phyloP scores from a whole-genome alignment of 2,329 filamentous ascomycete genomes.

The Aspergillus vadensis region DNA sequence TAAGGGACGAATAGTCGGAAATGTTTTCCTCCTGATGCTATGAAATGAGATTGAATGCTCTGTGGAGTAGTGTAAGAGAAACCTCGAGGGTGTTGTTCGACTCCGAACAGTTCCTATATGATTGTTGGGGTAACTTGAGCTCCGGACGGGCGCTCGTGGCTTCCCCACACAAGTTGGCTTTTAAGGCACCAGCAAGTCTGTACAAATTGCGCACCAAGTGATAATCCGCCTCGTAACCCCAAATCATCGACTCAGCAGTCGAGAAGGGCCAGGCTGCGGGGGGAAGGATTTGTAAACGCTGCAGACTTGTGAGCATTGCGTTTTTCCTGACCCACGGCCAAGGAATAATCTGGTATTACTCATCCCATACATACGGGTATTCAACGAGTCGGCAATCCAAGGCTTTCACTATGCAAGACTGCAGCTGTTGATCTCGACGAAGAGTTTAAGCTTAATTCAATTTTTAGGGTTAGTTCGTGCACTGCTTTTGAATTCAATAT shows the following conservation, averaged over 20 bases:
- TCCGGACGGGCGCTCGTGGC: slow-evolving; percentile 3
- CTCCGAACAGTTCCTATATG: background rate
- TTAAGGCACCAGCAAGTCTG: background rate
- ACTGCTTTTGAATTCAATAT: background rate
- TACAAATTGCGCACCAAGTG: background rate
- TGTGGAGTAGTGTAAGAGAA: background rate
- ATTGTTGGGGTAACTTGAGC: slow-evolving; percentile 2
- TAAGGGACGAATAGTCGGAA: background rate
- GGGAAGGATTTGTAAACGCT: background rate
- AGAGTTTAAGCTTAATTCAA: background rate
- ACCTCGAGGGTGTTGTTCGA: background rate
- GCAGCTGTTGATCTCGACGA: background rate
- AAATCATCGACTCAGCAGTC: background rate
- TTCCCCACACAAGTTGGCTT: slow-evolving; percentile 6
- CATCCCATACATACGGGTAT: slow-evolving; percentile 1
- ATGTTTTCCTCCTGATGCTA: background rate
- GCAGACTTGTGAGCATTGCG: background rate
- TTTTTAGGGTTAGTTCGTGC: background rate
- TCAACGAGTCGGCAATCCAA: background rate
- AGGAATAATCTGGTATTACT: background rate
- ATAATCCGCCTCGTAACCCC: background rate
- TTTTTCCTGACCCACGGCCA: background rate
- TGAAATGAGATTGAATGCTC: background rate
- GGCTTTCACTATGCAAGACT: background rate
- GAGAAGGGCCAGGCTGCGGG: background rate